These are phyloP conservation scores for Carex myosuroides DNA, from an alignment of 176 grass and related monocot genomes.

Conservation along the genomic window DNA sequence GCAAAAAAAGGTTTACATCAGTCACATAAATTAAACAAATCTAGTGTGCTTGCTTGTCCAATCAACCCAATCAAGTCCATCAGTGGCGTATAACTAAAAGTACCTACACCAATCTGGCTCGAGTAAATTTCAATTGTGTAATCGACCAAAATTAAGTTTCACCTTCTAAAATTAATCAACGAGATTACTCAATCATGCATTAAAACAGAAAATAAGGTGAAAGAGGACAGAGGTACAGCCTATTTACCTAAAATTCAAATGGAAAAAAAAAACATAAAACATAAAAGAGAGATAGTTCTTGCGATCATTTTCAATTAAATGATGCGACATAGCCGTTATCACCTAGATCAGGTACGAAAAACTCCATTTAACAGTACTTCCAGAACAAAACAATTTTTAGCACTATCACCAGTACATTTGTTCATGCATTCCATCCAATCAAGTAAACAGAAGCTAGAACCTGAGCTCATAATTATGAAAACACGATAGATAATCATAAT, in stretches of 20 bases:
- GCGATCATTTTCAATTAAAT: neutral
- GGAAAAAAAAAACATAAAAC: neutral
- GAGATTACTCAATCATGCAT: neutral
- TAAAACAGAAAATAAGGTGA: neutral
- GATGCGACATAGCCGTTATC: neutral
- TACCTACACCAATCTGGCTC: neutral
- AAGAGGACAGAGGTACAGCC: neutral
- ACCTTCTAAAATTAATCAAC: neutral
- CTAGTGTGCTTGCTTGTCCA: neutral
- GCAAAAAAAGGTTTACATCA: neutral
- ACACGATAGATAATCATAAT: neutral
- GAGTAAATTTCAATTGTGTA: neutral
- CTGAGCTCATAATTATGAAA: neutral
- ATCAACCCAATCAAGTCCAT: neutral
- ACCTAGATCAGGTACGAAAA: neutral
- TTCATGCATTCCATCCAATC: neutral
- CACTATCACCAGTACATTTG: neutral
- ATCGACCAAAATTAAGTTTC: neutral
- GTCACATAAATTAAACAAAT: neutral
- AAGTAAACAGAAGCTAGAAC: neutral
- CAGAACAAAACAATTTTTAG: neutral
- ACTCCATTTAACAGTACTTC: neutral
- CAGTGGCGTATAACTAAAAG: neutral
- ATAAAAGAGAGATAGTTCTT: neutral
- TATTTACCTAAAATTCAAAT: neutral